Base-by-base conservation (phyloP, 1,284 basidiomycete genomes). In the Naganishia liquefaciens region DNA sequence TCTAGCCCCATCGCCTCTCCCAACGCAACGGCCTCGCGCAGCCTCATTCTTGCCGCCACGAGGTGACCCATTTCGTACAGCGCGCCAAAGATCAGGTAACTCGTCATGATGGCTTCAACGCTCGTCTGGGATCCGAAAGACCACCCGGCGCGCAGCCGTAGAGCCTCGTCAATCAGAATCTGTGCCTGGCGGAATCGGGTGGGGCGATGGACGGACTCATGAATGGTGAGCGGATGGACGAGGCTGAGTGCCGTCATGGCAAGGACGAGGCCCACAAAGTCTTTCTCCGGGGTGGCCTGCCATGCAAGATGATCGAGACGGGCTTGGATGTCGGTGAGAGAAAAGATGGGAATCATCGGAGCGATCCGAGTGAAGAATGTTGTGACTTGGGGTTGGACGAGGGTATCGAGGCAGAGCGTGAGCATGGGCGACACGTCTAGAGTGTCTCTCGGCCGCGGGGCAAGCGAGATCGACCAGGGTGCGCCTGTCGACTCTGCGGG, bases 271-370 rank as follows among this genome's bases (percentile, higher is more conserved):
- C 70, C 65, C 15, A 68, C 67, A 50, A 73, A 73, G 30, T 66
- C 64, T 5, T 25, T 51, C 33, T 51, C 13, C n/a, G 50, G 58
- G 25, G 5, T 5, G 27, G 11, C 13, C 2, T 11, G 2, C n/a
- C n/a, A n/a, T n/a, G n/a, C n/a, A n/a, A n/a, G n/a, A n/a, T n/a
- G n/a, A 25, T 65, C 44, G 13, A 73, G 62, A 13, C 68, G 55
- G 9, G 60, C 25, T 33, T 68, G 57, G 23, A 71, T 67, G 46
- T 72, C 63, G 9, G 63, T 39, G 1, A 54, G 64, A 30, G 60
- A 27, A 54, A 68, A 72, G n/a, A 74, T 67, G 3, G 73, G 73
- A 43, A 74, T 72, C 73, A 74, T 74, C 2, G 70, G 70, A 49
- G 68, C 71, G 27, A 74, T 64, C 19, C 71, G 58, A 6, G 64